Evolutionary conservation across 164 flowering plant species (phyloP).

Genomic region (Akebia trifoliata): DNA sequence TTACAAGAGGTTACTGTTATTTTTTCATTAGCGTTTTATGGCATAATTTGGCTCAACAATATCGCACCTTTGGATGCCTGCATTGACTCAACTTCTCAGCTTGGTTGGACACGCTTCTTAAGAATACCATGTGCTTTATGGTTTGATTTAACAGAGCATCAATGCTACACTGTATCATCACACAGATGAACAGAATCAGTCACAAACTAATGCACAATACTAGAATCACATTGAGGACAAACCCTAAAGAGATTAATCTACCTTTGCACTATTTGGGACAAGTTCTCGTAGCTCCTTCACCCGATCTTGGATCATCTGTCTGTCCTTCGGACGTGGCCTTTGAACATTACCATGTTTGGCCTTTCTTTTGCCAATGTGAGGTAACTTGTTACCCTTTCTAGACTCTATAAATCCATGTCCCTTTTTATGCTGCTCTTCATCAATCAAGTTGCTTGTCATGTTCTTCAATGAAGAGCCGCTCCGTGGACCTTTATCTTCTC

Average conservation of each 20-base stretch:
- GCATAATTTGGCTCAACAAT: not conserved
- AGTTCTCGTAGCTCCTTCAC: conserved; percentile 76
- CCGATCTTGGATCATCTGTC: conserved; percentile 91
- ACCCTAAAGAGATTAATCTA: conserved; percentile 13
- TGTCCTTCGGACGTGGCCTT: conserved; percentile 78
- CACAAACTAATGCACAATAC: not conserved
- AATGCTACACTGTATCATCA: conserved; percentile 75
- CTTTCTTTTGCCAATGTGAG: conserved; percentile 35
- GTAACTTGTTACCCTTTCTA: conserved; percentile 30
- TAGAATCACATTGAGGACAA: not conserved
- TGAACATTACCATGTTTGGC: conserved; percentile 32
- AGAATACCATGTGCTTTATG: conserved; percentile 71
- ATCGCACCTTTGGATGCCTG: conserved; percentile 34
- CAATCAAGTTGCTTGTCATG: conserved; percentile 24
- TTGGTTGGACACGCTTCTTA: conserved; percentile 50
- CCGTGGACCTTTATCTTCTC: not conserved
- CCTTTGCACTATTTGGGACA: conserved; percentile 81
- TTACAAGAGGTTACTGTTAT: too few species aligned
- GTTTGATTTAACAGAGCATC: conserved; percentile 79
- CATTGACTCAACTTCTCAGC: conserved; percentile 60
- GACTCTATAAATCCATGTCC: conserved; percentile 13
- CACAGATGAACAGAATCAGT: conserved; percentile 5
- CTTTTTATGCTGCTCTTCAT: conserved; percentile 30
- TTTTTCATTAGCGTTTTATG: not conserved
- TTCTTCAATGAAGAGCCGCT: conserved; percentile 35